Base-by-base conservation (phyloP, 306 rosid genomes). In the Lablab purpureus region DNA sequence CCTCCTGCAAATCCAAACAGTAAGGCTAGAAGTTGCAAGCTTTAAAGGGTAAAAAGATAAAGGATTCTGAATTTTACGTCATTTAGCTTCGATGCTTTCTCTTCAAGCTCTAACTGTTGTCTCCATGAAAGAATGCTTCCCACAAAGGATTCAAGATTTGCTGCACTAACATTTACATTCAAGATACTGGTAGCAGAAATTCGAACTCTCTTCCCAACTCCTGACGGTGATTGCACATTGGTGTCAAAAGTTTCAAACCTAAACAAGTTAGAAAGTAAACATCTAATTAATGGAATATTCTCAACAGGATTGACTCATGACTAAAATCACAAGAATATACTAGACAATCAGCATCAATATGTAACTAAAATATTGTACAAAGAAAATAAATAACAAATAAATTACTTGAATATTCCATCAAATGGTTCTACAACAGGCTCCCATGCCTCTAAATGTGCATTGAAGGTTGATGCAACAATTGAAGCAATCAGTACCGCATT, bases 361-460 rank as follows among this genome's bases (percentile, higher is more conserved):
- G 32, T 25, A 83, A 28, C 27, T 25, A 22, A 40, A 74, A 45
- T 47, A 54, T 23, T 71, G n/a, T 6, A 37, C 41, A 10, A 28
- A 67, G 54, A 47, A 49, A 6, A 68, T 56, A 63, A 51, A 55
- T 60, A 68, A 47, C 58, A 10, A 27, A 75, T 74, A 55, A 58
- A 63, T 84, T 93, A 95, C 99, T 93, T 95, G 88, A 95, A 91
- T 86, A 95, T 95, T 83, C 98, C 99, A 85, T 95, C 99, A 62
- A 95, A 95, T 54, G 99, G 97, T 83, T 95, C 99, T 76, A 95
- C 90, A 74, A 95, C 87, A 59, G 99, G 99, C 73, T 95, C 99
- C 99, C 99, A 95, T 18, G 98, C 94, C 89, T 95, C 98, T 83
- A 93, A 87, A 80, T 91, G 94, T 43, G 99, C 87, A 79, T 95